Percentiles rank a stretch among this genome's conserved stretches.
These are phyloP conservation scores for Clarireedia monteithiana DNA, from an alignment of 2,329 filamentous ascomycete species.

Conservation along the genomic window DNA sequence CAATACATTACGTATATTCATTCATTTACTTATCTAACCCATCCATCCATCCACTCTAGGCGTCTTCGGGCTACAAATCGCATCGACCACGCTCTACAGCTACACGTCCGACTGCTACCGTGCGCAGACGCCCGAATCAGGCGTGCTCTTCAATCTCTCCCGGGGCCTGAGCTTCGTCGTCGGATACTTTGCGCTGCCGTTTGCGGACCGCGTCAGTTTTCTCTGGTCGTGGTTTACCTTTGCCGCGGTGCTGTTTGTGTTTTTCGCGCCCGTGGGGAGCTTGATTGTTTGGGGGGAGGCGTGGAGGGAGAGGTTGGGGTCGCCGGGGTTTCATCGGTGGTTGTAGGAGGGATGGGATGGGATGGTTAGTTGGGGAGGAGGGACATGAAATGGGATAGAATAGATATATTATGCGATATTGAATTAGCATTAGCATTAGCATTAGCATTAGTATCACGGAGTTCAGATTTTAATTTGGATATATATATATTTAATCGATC, in stretches of 20 bases:
- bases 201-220: conserved; percentile 17
- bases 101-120: conserved; percentile 26
- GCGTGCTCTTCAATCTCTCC: conserved; percentile 23
- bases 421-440: too few species aligned
- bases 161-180: conserved; percentile 24
- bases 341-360: conserved; percentile 7
- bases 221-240: conserved; percentile 23
- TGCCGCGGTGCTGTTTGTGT: conserved; percentile 17
- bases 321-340: conserved; percentile 20
- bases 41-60: not conserved
- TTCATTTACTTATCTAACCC: not conserved
- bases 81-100: conserved; percentile 22
- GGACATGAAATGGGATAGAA: not conserved
- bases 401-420: too few species aligned
- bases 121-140: conserved; percentile 22
- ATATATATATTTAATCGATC: too few species aligned
- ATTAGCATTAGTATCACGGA: too few species aligned
- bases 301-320: conserved; percentile 18
- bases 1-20: too few species aligned
- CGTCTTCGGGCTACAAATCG: conserved; percentile 25
- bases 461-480: too few species aligned
- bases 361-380: not conserved
- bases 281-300: conserved; percentile 23
- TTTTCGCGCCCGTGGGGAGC: conserved; percentile 19
- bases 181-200: conserved; percentile 23